Evolutionary conservation across 768 basidiomycete genomes (phyloP), one percentile per base, ranked within the genome.

Genomic region (Lentinula edodes): DNA sequence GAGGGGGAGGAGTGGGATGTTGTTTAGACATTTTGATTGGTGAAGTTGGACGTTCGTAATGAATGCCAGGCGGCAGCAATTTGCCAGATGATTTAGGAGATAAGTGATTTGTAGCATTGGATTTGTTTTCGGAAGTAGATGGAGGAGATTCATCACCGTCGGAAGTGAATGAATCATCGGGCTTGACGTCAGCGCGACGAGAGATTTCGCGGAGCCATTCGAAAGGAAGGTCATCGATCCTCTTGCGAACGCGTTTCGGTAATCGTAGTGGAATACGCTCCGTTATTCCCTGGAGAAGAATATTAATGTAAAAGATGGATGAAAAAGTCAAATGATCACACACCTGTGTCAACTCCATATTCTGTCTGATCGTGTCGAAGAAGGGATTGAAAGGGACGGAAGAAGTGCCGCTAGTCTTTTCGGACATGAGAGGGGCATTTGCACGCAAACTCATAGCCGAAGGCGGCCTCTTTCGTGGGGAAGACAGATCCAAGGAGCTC

Each of bases 311-410:
- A 28, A 28, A 28, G 0, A 28, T 28, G 28, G 28, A 28, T 28
- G 28, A 28, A 28, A 28, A 28, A 28, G 2, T 5, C 8, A 28
- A 6, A 80, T 70, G 2, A 77, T 79, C 28, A 77, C 45, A 45
- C 16, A 59, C 58, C n/a, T 59, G 59, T 2, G 87, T 83, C 23
- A 97, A 83, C 74, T 97, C 94, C 2, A 86, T 71, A 66, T 93
- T 92, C 74, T 94, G 91, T 42, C 91, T 87, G 67, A 98, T 91
- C 67, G 90, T 89, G 73, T 98, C 95, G 66, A 93, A 98, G 76
- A 98, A 98, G 9, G 96, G 96, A 71, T 96, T 98, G 66, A 80
- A 85, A 5, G 88, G 71, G n/a, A 60, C 10, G 32, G 59, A 52
- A 52, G 59, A 23, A 45, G 58, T 28, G 43, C 39, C 46, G 34